Evolutionary conservation across 164 flowering plant species (phyloP).

Genomic region (Nelumbo lutea): DNA sequence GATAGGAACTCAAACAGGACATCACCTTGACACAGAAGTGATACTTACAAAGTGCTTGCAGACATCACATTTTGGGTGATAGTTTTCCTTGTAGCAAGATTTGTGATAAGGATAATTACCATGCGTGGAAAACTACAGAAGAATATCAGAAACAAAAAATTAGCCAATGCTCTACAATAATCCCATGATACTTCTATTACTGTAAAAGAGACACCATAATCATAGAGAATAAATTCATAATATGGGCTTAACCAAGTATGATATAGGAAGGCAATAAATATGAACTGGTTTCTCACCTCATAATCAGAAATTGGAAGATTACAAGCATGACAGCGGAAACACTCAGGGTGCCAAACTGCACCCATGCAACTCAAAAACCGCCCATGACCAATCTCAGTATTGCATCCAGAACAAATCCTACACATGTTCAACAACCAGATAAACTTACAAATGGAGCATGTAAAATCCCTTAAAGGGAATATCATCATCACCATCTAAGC

Average conservation of each 20-base stretch:
- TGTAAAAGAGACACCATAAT: neutral
- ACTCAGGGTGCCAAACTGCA: conserved; percentile 93
- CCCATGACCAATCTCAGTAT: conserved; percentile 83
- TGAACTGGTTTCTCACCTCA: conserved; percentile 50
- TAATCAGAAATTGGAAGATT: conserved; percentile 76
- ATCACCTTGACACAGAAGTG: neutral
- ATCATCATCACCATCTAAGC: no score
- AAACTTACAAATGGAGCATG: neutral
- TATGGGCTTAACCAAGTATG: no score
- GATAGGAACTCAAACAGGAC: neutral
- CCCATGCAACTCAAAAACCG: conserved; percentile 91
- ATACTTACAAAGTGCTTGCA: conserved; percentile 78
- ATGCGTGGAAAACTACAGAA: conserved; percentile 75
- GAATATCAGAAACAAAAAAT: conserved; percentile 10
- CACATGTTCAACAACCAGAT: conserved; percentile 9
- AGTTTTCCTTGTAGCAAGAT: conserved; percentile 78
- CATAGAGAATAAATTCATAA: neutral
- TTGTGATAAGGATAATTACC: conserved; percentile 81
- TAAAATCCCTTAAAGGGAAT: neutral
- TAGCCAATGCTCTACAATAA: conserved; percentile 3
- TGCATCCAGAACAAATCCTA: conserved; percentile 92
- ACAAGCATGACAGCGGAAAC: conserved; percentile 89
- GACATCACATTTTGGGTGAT: conserved; percentile 98
- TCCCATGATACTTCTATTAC: neutral
- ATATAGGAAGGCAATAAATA: neutral